These are phyloP conservation scores for Chytriomyces hyalinus DNA, from an alignment of 192 early-diverging fungal species.

Conservation along the genomic window DNA sequence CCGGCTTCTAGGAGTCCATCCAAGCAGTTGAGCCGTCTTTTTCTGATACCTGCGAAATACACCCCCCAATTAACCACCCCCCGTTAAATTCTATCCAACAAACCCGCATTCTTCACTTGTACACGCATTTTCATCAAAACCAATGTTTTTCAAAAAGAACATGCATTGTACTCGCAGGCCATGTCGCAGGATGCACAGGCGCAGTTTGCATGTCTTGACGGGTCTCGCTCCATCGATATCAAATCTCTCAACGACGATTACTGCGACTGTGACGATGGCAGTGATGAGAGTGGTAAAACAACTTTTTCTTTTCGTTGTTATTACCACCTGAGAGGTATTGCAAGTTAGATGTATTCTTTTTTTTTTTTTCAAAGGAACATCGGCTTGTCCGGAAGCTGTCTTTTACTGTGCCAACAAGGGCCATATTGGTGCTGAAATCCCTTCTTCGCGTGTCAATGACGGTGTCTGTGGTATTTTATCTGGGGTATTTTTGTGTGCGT, in stretches of 20 bases:
- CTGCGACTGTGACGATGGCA: constrained; percentile 94
- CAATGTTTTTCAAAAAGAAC: background rate
- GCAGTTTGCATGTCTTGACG: constrained; percentile 71
- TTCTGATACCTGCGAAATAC: no score
- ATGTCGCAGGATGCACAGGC: constrained; percentile 17
- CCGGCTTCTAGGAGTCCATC: constrained; percentile 21
- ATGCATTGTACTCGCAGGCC: background rate
- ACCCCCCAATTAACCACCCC: background rate
- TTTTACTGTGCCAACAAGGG: constrained; percentile 88
- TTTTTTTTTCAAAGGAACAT: constrained; percentile 67
- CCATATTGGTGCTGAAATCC: constrained; percentile 71
- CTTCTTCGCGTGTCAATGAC: constrained; percentile 83
- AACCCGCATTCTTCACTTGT: background rate
- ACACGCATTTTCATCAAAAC: background rate
- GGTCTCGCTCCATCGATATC: constrained; percentile 69
- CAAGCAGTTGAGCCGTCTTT: background rate
- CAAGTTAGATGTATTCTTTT: no score
- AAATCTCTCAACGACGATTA: constrained; percentile 92
- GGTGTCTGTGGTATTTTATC: constrained; percentile 78
- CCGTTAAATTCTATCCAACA: background rate
- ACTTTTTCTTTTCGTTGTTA: no score
- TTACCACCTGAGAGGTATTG: no score
- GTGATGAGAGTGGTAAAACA: constrained; percentile 91
- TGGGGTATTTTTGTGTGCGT: background rate
- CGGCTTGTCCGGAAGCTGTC: constrained; percentile 78